Base-by-base conservation (phyloP, 139 green algal genomes). In the Astrephomene gubernaculifera region DNA sequence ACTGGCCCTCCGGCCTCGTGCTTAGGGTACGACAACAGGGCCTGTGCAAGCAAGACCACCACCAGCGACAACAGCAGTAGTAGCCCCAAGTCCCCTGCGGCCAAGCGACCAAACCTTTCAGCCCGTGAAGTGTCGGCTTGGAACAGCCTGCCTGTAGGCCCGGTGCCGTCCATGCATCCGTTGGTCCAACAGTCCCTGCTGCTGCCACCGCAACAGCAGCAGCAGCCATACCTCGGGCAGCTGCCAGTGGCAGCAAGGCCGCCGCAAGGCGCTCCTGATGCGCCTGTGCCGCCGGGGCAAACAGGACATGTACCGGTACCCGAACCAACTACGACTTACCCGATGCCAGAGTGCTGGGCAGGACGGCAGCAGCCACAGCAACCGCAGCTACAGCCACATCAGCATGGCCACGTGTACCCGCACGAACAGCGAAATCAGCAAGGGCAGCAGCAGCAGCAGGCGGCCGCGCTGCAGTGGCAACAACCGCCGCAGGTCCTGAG, bases 141-240 rank as follows among this genome's bases (percentile, higher is more conserved):
- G n/a, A n/a, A n/a, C n/a, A n/a, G n/a, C n/a, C n/a, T n/a, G n/a
- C n/a, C n/a, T n/a, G n/a, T n/a, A n/a, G n/a, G n/a, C n/a, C n/a
- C n/a, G n/a, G n/a, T n/a, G n/a, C n/a, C n/a, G n/a, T n/a, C n/a
- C n/a, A n/a, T n/a, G n/a, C n/a, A n/a, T n/a, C n/a, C 12, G 49
- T 17, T 17, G 12, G 49, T 57, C 17, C 49, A 17, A 57, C 57
- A 67, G 57, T 29, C 19, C 17, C 19, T 31, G 57, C 57, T 67
- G 57, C 57, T n/a, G 57, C 57, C 63, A 41, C 21, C 63, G 35
- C 65, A 72, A 17, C 65, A 72, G 65, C 65, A 72, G 65, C 65
- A 72, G 5, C 65, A 72, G 65, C 65, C 10, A 35, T 35, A 31
- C n/a, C n/a, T n/a, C n/a, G n/a, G n/a, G n/a, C n/a, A n/a, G n/a